These are phyloP conservation scores for Heliosperma pusillum DNA, from an alignment of 148 eudicot genomes.

Conservation along the genomic window DNA sequence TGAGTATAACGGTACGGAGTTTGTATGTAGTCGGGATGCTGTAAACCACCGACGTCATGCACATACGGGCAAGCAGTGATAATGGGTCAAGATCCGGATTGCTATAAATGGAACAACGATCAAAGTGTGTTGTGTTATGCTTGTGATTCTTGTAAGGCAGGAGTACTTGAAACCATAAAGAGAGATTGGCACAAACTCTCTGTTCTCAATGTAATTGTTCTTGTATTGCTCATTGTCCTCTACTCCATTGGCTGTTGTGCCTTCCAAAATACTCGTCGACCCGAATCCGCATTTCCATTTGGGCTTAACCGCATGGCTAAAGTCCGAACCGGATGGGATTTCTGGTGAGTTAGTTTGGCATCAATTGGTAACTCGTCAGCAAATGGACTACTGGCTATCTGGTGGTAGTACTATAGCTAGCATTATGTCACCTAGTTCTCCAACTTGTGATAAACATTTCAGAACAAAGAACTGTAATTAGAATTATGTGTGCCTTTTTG, in stretches of 20 bases:
- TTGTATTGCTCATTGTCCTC: constrained; percentile 56
- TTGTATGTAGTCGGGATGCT: constrained; percentile 72
- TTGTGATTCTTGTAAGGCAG: constrained; percentile 91
- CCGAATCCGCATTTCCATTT: constrained; percentile 61
- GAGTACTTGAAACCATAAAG: constrained; percentile 59
- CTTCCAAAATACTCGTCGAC: constrained; percentile 63
- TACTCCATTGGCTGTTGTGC: constrained; percentile 86
- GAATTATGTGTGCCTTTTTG: not conserved
- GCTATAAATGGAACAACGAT: constrained; percentile 76
- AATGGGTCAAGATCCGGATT: constrained; percentile 67
- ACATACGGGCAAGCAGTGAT: constrained; percentile 38
- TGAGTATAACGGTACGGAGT: too few species aligned
- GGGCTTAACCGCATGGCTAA: constrained; percentile 67
- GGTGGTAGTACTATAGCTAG: too few species aligned
- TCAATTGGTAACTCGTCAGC: not conserved
- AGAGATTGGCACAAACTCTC: constrained; percentile 74
- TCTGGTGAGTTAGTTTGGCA: constrained; percentile 40
- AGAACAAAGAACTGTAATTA: not conserved
- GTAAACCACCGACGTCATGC: constrained; percentile 94
- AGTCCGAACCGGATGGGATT: constrained; percentile 82
- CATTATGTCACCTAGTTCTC: not conserved
- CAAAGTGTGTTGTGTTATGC: constrained; percentile 61
- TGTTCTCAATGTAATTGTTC: constrained; percentile 62
- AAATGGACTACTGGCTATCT: not conserved
- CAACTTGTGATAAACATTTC: not conserved